Evolutionary conservation across 2,329 filamentous ascomycete genomes (phyloP).

Genomic region (Ophiostoma himal-ulmi): DNA sequence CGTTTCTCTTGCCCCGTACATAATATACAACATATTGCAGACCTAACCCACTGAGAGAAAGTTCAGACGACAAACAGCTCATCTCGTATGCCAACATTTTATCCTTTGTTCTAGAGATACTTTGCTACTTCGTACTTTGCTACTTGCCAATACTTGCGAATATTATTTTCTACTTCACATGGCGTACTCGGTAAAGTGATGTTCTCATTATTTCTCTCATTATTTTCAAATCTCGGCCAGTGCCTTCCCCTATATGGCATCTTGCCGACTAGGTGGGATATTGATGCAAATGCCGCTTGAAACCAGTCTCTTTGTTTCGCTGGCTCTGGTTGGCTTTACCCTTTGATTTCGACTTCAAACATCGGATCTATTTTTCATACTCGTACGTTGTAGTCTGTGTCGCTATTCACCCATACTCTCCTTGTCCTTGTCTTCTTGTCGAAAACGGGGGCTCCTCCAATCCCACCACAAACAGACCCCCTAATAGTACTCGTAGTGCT

Average conservation of each 20-base stretch:
- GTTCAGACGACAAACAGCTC: not conserved
- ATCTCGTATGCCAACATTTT: not conserved
- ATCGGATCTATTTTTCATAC: not conserved
- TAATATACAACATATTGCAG: constrained; percentile 2
- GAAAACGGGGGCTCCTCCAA: not conserved
- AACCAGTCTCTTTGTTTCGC: not conserved
- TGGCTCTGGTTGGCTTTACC: not conserved
- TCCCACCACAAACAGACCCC: not conserved
- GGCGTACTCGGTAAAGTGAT: not conserved
- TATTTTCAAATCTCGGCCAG: not conserved
- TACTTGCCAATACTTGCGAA: not conserved
- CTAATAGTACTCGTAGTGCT: not conserved
- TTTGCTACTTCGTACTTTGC: not conserved
- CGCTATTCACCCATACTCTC: not conserved
- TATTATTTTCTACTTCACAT: not conserved
- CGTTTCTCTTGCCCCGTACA: not conserved
- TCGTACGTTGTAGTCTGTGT: not conserved
- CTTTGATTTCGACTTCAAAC: constrained; percentile 6
- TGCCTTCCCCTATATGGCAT: constrained; percentile 3
- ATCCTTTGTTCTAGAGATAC: not conserved
- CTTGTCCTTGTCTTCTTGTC: no score
- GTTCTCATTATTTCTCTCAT: not conserved
- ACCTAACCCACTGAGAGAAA: not conserved
- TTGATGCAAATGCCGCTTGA: not conserved
- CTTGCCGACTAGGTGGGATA: not conserved